Percentiles rank a stretch among this genome's conserved stretches.
phyloP scores from a whole-genome alignment of 345 rosid genomes.

The Mallotus nudiflorus region DNA sequence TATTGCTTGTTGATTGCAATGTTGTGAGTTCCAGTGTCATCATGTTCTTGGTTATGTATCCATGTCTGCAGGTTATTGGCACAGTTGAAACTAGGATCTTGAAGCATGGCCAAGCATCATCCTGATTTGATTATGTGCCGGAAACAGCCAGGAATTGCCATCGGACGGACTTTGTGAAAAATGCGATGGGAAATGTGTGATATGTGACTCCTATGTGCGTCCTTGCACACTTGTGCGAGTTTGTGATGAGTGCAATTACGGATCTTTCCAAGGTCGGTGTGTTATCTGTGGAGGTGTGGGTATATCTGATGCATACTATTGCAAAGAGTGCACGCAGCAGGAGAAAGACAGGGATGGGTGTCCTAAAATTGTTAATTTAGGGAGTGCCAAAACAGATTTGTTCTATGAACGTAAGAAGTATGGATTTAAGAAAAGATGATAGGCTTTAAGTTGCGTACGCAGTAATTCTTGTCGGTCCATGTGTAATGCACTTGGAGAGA shows the following conservation, averaged over 20 bases:
- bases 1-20: too few species aligned
- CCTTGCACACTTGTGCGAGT: constrained; percentile 74
- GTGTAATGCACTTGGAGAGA: too few species aligned
- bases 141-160: constrained; percentile 77
- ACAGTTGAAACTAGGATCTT: neutral
- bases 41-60: too few species aligned
- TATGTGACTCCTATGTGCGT: constrained; percentile 67
- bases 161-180: constrained; percentile 71
- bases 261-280: constrained; percentile 73
- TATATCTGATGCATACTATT: constrained; percentile 68
- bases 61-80: neutral
- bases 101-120: constrained; percentile 68
- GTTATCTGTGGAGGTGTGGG: constrained; percentile 74
- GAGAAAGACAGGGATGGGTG: constrained; percentile 62
- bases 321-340: constrained; percentile 76
- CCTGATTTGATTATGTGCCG: constrained; percentile 78
- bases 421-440: constrained; percentile 48
- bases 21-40: too few species aligned
- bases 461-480: too few species aligned
- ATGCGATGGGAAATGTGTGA: constrained; percentile 67
- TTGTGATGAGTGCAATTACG: constrained; percentile 75
- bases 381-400: constrained; percentile 44
- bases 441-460: too few species aligned
- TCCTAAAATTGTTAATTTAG: constrained; percentile 44
- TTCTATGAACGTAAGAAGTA: constrained; percentile 47